Evolutionary conservation across 129 eudicot species (phyloP), one percentile per base, ranked within the genome.

Genomic region (Saposhnikovia divaricata): DNA sequence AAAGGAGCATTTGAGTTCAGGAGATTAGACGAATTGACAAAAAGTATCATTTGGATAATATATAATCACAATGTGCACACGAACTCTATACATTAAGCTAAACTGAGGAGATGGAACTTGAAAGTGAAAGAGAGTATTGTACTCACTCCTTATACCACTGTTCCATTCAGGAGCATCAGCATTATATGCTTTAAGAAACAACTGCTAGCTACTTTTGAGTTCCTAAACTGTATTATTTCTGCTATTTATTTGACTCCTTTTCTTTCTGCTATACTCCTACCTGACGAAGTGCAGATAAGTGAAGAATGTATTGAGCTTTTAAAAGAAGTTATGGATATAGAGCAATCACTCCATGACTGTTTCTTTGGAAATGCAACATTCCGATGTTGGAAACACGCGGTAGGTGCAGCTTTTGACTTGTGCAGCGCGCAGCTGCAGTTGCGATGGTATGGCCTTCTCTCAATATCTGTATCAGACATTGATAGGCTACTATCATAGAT

Each of bases 351-450:
- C 51, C 42, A 42, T 37, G 46, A 23, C 53, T 59, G 63, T 16
- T 68, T 61, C 71, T 79, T 73, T 0, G 42, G 55, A 19, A 78
- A 83, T 21, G 76, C 28, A 31, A 78, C 25, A 72, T 74, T 46
- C 53, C n/a, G 25, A 12, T 27, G 75, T 12, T 74, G 66, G 19
- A 65, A n/a, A 83, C 25, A 61, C 44, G 66, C 19, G 31, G 39
- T 25, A n/a, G 75, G 57, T 34, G 71, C 23, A 44, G 45, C 71
- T 16, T 78, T 70, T 45, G 27, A 42, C 38, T 42, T 19, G 74
- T 81, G 87, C n/a, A 84, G 50, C 4, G 84, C 84, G 66, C 84
- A 77, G 42, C 74, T 50, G 77, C 82, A 81, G 76, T 81, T 81
- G 13, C 46, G 39, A 11, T 81, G 84, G 78, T 84, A 84, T 39